These are phyloP conservation scores for Sutorius australiensis DNA, from an alignment of 768 basidiomycete species.

Conservation along the genomic window DNA sequence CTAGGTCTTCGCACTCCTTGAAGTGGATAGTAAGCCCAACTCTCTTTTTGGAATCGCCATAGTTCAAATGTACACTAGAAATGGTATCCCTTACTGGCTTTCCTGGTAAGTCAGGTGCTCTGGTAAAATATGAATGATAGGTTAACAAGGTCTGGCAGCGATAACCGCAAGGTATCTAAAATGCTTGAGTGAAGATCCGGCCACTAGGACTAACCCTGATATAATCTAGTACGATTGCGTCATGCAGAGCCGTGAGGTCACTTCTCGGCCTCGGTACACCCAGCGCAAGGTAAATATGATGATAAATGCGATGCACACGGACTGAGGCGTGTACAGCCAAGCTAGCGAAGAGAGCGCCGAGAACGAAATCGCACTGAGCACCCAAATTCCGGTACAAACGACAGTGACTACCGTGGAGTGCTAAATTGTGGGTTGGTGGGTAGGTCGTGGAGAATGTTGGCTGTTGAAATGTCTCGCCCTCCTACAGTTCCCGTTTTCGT, in stretches of 20 bases:
- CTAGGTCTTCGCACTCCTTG: slow-evolving; percentile 16
- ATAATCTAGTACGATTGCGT: slow-evolving; percentile 13
- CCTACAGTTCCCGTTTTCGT: background rate
- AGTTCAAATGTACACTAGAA: background rate
- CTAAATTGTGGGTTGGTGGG: background rate
- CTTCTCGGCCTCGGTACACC: slow-evolving; percentile 8
- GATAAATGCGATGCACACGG: background rate
- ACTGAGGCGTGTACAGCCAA: slow-evolving; percentile 1
- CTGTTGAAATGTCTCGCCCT: background rate
- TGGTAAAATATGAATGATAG: background rate
- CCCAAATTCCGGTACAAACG: slow-evolving; percentile 3
- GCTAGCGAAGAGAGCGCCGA: background rate
- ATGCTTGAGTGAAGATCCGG: too few relatives aligned
- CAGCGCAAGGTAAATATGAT: background rate
- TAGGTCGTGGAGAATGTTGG: too few relatives aligned
- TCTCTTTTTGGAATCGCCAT: background rate
- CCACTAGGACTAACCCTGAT: background rate
- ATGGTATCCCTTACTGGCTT: slow-evolving; percentile 1
- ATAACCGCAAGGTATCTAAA: slow-evolving; percentile 12
- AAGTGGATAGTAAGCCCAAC: background rate
- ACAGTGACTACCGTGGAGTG: background rate
- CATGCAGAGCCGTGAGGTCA: slow-evolving; percentile 14
- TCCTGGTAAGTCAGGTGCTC: slow-evolving; percentile 5
- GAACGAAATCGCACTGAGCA: background rate
- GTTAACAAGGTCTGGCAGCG: slow-evolving; percentile 9